phyloP scores from a whole-genome alignment of 2,329 filamentous ascomycete genomes.

The Didymella lethalis region DNA sequence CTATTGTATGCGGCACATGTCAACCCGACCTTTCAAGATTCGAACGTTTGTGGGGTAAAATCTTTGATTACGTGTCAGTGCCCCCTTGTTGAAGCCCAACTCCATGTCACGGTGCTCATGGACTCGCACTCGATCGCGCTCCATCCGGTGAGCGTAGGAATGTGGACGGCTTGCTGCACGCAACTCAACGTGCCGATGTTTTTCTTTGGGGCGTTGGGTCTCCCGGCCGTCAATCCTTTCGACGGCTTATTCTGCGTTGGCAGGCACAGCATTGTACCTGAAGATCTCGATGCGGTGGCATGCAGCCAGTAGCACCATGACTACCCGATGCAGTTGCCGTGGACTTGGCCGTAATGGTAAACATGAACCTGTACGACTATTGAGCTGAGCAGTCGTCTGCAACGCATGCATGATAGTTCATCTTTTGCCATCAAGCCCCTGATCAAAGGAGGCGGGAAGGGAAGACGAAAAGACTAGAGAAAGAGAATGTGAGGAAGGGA shows the following conservation, averaged over 20 bases:
- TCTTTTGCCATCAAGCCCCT: neutral
- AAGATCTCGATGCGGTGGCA: constrained; percentile 18
- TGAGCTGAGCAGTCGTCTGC: constrained; percentile 1
- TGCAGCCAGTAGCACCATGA: constrained; percentile 15
- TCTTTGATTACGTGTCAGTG: constrained; percentile 7
- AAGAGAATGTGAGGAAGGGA: neutral
- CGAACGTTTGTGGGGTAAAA: constrained; percentile 6
- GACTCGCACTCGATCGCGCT: neutral
- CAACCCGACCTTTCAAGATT: constrained; percentile 6
- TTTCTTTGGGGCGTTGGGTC: constrained; percentile 6
- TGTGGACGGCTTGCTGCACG: constrained; percentile 6
- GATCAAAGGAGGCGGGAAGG: neutral
- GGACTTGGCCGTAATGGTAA: neutral
- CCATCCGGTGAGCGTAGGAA: constrained; percentile 1
- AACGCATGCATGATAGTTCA: neutral
- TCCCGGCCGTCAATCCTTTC: constrained; percentile 5
- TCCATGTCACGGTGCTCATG: constrained; percentile 4
- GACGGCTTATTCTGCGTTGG: constrained; percentile 9
- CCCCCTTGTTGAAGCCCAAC: constrained; percentile 7
- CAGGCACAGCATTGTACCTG: constrained; percentile 19
- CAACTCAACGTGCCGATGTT: constrained; percentile 8
- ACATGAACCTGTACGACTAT: constrained; percentile 7
- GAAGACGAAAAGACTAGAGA: neutral
- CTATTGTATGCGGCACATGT: neutral
- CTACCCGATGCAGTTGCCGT: constrained; percentile 11